Evolutionary conservation across 129 eudicot species (phyloP), one percentile per base, ranked within the genome.

Genomic region (Centrapalus pauciflorus): DNA sequence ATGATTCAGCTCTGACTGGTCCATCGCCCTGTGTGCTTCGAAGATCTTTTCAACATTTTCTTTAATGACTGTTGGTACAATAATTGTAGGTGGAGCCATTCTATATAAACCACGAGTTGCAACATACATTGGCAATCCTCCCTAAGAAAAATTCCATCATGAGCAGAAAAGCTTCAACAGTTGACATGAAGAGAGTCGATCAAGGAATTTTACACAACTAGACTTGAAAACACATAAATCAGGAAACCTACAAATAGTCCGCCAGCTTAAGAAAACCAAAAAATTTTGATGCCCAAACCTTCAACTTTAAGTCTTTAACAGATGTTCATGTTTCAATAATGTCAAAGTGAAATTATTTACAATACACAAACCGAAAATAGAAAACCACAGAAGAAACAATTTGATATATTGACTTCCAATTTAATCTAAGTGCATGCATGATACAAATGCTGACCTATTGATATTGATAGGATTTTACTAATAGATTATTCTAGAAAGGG

Each of bases 81-180:
- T 37, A 63, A 93, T 84, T 17, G 92, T 89, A 8, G 99, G 99
- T 9, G 99, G 88, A 59, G 71, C 76, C 99, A 93, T 93, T 64
- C 81, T 76, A 66, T 83, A 86, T 30, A 93, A 72, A 37, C 95
- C 96, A 24, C 99, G 96, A 11, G 96, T 89, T 29, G 96, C 99
- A 81, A 93, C 99, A 82, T 93, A 89, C 99, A 93, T 89, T 3
- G 99, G 99, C 43, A 93, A 68, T 40, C 99, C 96, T 51, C 99
- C 99, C 96, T 88, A 43, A 1, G 20, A 63, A 60, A 34, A 38
- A 63, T 4, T 4, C 16, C 11, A 37, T 48, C 0, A 48, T 17
- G 52, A 45, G 21, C 4, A 45, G 52, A 46, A 46, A 46, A 7
- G 17, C 52, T 46, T 14, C 23, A 46, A 46, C 52, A 21, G 23